These are phyloP conservation scores for Komagataella populi DNA, from an alignment of 805 yeast genomes.

Conservation along the genomic window DNA sequence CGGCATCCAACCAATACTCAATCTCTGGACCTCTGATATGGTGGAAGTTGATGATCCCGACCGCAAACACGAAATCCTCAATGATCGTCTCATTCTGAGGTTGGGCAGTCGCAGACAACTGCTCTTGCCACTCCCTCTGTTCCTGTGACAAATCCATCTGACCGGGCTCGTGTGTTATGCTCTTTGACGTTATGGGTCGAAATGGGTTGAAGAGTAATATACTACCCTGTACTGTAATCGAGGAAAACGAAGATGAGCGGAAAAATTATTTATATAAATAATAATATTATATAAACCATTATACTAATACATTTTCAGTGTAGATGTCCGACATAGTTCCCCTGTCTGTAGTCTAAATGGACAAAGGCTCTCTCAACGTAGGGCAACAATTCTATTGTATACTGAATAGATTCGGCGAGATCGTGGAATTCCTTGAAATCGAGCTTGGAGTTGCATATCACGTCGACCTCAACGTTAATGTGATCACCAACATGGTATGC, in stretches of 20 bases:
- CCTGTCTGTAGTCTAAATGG: conserved; percentile 48
- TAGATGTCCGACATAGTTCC: conserved; percentile 24
- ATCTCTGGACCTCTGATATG: conserved; percentile 89
- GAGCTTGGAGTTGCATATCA: conserved; percentile 39
- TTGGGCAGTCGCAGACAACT: neutral
- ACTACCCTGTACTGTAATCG: neutral
- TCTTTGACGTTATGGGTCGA: neutral
- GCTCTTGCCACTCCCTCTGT: neutral
- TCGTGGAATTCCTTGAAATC: conserved; percentile 61
- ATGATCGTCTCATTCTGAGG: neutral
- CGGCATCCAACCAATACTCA: conserved; percentile 67
- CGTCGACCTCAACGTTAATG: conserved; percentile 63
- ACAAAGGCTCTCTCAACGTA: conserved; percentile 74
- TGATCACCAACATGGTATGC: conserved; percentile 74
- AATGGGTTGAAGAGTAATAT: neutral
- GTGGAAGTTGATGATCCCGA: conserved; percentile 86
- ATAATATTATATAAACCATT: no score
- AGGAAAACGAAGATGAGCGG: neutral
- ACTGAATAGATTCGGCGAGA: conserved; percentile 70
- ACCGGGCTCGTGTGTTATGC: neutral
- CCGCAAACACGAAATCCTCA: conserved; percentile 50
- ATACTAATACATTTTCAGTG: conserved; percentile 11
- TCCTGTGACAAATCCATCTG: neutral
- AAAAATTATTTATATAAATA: no score
- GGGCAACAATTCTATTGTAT: conserved; percentile 66